phyloP scores from a whole-genome alignment of 169 alveolate species.

The Eimeria sp. region DNA sequence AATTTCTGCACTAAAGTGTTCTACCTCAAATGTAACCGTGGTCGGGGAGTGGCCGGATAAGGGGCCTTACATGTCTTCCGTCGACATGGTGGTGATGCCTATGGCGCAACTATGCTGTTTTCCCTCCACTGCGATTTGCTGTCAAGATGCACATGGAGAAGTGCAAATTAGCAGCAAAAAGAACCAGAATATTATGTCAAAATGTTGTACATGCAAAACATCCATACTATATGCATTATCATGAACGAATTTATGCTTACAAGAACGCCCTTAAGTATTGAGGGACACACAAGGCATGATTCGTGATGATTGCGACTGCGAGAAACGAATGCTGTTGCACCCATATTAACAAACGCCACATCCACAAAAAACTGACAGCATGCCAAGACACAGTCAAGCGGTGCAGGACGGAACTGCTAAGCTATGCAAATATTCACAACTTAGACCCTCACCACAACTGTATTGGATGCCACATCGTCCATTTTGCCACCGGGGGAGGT shows the following conservation, averaged over 20 bases:
- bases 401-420: background rate
- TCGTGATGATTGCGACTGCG: background rate
- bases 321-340: background rate
- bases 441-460: constrained; percentile 49
- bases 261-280: background rate
- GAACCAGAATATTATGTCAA: background rate
- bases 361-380: background rate
- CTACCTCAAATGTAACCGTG: background rate
- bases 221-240: background rate
- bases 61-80: constrained; percentile 93
- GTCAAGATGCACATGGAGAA: background rate
- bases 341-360: background rate
- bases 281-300: background rate
- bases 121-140: constrained; percentile 96
- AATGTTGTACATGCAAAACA: background rate
- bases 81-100: constrained; percentile 97
- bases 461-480: constrained; percentile 93
- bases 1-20: too few species aligned
- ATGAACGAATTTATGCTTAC: background rate
- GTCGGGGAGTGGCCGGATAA: background rate
- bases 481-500: constrained; percentile 97
- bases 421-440: background rate
- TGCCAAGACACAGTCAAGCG: background rate
- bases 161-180: background rate
- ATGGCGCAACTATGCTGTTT: constrained; percentile 97